Evolutionary conservation across 2,329 filamentous ascomycete species (phyloP).

Genomic region (Fusarium compactum): DNA sequence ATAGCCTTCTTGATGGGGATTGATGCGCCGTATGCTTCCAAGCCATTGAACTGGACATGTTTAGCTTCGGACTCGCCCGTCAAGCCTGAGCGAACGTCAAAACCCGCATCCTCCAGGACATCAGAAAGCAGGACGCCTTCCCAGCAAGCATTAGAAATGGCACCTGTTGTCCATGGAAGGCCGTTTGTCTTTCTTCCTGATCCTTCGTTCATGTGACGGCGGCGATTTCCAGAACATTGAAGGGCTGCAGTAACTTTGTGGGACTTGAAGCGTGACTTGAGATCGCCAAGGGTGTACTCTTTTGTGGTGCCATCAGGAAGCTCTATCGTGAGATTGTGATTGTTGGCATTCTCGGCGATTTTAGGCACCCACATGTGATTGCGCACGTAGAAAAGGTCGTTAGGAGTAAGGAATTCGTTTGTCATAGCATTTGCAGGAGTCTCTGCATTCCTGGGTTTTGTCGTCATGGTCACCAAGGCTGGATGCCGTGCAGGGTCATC

Average conservation of each 20-base stretch:
- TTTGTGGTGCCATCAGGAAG: slow-evolving; percentile 65
- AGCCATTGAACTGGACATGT: slow-evolving; percentile 69
- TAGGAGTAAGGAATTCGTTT: slow-evolving; percentile 65
- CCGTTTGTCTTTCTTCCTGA: slow-evolving; percentile 64
- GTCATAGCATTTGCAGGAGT: slow-evolving; percentile 63
- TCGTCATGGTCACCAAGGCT: slow-evolving; percentile 63
- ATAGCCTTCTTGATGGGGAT: slow-evolving; percentile 70
- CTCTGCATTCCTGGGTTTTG: slow-evolving; percentile 72
- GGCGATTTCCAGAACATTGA: slow-evolving; percentile 72
- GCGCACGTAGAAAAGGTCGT: slow-evolving; percentile 68
- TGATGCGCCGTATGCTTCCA: slow-evolving; percentile 71
- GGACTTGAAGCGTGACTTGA: slow-evolving; percentile 63
- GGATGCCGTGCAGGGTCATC: slow-evolving; percentile 65
- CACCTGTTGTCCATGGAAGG: slow-evolving; percentile 69
- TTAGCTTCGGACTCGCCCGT: slow-evolving; percentile 55
- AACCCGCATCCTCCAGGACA: slow-evolving; percentile 67
- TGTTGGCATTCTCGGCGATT: slow-evolving; percentile 52
- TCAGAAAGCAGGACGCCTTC: slow-evolving; percentile 67
- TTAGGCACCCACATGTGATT: slow-evolving; percentile 74
- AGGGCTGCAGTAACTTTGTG: slow-evolving; percentile 66
- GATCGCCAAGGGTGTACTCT: slow-evolving; percentile 65
- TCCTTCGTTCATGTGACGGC: slow-evolving; percentile 67
- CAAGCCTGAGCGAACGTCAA: slow-evolving; percentile 56
- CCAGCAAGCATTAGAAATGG: slow-evolving; percentile 71
- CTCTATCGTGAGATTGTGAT: slow-evolving; percentile 65